Base-by-base conservation (phyloP, 2,329 filamentous ascomycete genomes). In the Penicillium digitatum region DNA sequence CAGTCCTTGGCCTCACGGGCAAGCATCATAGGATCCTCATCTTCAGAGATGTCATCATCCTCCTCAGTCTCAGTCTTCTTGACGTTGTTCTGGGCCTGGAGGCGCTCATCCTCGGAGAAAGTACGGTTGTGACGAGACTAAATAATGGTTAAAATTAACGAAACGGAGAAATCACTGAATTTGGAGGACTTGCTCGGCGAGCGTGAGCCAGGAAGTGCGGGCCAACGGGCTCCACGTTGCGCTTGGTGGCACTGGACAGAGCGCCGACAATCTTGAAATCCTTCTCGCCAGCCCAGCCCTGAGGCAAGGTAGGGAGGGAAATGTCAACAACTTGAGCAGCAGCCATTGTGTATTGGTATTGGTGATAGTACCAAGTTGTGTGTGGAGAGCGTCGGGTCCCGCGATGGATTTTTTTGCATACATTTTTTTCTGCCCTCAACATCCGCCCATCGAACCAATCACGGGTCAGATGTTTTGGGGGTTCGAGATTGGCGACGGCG, bases 161-260 rank as follows among this genome's bases (percentile, higher is more conserved):
- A 16, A 10, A 48, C 11, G 38, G 27, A 37, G 26, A 29, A 16
- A 24, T 12, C 16, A 35, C 38, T 24, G 5, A 26, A 24, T 46
- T 44, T 12, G 20, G 14, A 39, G 12, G 37, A 59, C 57, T 32
- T 78, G 91, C 90, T 77, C 94, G 89, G 72, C 94, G 92, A 68
- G 94, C 94, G 76, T 97, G 92, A 65, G 94, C 94, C 63, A 99
- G 87, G 82, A 96, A 99, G 81, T 96, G 90, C 76, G 94, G 93
- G 66, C 94, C 94, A 65, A 97, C 90, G 52, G 94, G 92, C 81
- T 97, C 94, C 69, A 99, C 87, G 72, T 88, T 93, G 72, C 94
- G 87, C 79, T 92, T 87, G 48, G 86, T 88, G 37, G 90, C 85
- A 61, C 82, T 78, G 60, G 89, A 92, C 61, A 97, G 81, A 66